These are phyloP conservation scores for Oryza meyeriana DNA, from an alignment of 176 grass and related monocot species.

Conservation along the genomic window DNA sequence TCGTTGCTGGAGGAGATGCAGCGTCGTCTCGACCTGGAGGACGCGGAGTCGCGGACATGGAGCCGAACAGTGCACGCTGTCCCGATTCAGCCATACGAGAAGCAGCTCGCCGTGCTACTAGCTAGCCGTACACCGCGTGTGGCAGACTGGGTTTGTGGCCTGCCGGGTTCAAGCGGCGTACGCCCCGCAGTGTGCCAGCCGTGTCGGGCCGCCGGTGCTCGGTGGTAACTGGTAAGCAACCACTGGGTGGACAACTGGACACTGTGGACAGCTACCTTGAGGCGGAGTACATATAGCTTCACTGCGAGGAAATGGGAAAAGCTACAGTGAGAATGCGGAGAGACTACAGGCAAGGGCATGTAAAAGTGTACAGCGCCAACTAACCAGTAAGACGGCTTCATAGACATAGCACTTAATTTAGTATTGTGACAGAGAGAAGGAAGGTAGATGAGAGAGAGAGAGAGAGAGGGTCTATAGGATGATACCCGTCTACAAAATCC, in stretches of 20 bases:
- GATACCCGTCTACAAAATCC: too few relatives aligned
- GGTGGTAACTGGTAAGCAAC: too few relatives aligned
- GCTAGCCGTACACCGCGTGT: too few relatives aligned
- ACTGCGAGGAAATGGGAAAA: too few relatives aligned
- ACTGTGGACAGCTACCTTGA: too few relatives aligned
- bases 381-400: neutral
- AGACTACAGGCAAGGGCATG: neutral
- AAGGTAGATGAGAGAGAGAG: neutral
- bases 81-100: constrained; percentile 1
- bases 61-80: constrained; percentile 4
- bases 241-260: too few relatives aligned
- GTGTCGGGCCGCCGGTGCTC: too few relatives aligned
- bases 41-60: neutral
- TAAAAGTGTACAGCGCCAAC: neutral
- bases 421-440: too few relatives aligned
- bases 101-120: constrained; percentile 13
- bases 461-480: neutral
- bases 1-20: constrained; percentile 7
- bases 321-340: too few relatives aligned
- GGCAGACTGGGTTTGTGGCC: too few relatives aligned
- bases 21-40: neutral
- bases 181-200: too few relatives aligned
- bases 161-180: neutral
- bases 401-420: neutral
- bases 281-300: too few relatives aligned